phyloP scores from a whole-genome alignment of 225 moss, liverwort and hornwort species.

The Sphagnum tenellum region DNA sequence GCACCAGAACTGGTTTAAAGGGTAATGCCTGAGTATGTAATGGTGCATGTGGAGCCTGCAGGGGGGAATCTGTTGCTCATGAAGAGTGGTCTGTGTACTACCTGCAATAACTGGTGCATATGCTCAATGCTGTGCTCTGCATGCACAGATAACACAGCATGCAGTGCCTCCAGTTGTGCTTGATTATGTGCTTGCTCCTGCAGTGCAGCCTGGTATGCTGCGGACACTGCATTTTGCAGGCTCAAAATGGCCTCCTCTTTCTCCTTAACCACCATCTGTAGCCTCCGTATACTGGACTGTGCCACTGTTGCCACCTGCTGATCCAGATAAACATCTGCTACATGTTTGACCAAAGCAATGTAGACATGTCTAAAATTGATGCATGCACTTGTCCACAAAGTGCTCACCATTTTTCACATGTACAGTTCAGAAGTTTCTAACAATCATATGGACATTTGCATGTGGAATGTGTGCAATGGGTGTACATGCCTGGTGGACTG shows the following conservation, averaged over 20 bases:
- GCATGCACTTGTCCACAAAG: no score
- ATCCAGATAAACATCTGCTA: no score
- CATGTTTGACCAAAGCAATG: no score
- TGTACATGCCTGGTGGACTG: no score
- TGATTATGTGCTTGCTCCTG: conserved; percentile 40
- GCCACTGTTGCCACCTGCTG: conserved; percentile 8
- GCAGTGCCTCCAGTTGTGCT: conserved; percentile 33
- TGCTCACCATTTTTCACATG: no score
- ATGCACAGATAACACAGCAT: conserved; percentile 29
- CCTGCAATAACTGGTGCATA: conserved; percentile 39
- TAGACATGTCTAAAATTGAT: no score
- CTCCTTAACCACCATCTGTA: conserved; percentile 50
- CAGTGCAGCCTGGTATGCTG: conserved; percentile 28
- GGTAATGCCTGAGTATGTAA: not conserved
- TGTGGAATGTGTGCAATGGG: no score
- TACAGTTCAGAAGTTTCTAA: no score
- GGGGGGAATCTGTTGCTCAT: not conserved
- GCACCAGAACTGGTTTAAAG: not conserved
- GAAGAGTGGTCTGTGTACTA: not conserved
- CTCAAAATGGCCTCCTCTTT: conserved; percentile 45
- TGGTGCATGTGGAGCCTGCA: not conserved
- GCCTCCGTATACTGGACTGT: conserved; percentile 37
- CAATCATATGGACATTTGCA: no score
- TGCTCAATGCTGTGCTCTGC: conserved; percentile 7
- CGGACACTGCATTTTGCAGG: conserved; percentile 39